These are phyloP conservation scores for Clausena lansium DNA, from an alignment of 345 rosid genomes.

Conservation along the genomic window DNA sequence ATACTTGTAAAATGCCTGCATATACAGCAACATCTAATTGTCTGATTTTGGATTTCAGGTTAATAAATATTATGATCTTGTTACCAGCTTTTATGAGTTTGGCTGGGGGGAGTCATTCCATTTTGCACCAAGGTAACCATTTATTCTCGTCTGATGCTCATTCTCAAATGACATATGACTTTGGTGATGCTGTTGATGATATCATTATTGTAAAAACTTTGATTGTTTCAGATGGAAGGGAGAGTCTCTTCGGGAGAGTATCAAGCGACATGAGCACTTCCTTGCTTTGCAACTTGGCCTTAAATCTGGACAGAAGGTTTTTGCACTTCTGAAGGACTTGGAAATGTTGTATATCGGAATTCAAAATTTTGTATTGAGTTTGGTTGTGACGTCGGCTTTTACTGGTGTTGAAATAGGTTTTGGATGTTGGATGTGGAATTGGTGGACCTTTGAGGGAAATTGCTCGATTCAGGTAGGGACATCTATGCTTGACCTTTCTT, in stretches of 20 bases:
- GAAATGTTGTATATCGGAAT: background rate
- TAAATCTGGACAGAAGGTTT: conserved; percentile 88
- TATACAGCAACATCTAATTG: background rate
- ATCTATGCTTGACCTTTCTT: conserved; percentile 11
- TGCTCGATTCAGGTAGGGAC: conserved; percentile 77
- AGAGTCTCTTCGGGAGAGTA: conserved; percentile 90
- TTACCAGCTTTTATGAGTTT: conserved; percentile 92
- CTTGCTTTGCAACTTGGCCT: conserved; percentile 90
- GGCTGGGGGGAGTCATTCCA: conserved; percentile 99
- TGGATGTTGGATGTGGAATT: conserved; percentile 99
- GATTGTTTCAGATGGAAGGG: conserved; percentile 65
- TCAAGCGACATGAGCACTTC: conserved; percentile 94
- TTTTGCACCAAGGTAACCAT: conserved; percentile 80
- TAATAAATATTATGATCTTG: conserved; percentile 94
- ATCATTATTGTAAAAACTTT: conserved; percentile 7
- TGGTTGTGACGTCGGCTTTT: conserved; percentile 17
- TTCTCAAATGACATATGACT: background rate
- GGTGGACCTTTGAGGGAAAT: conserved; percentile 99
- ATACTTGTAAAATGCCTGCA: background rate
- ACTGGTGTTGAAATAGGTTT: conserved; percentile 48
- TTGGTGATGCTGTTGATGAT: conserved; percentile 9
- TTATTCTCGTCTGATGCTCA: conserved; percentile 2
- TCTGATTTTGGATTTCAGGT: conserved; percentile 46
- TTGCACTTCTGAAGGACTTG: background rate
- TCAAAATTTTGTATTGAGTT: conserved; percentile 1